A percentile compares a stretch with the other conserved stretches of the same genome.
Conservation (phyloP, 257 asterid genomes). For the Rehmannia glutinosa region DNA sequence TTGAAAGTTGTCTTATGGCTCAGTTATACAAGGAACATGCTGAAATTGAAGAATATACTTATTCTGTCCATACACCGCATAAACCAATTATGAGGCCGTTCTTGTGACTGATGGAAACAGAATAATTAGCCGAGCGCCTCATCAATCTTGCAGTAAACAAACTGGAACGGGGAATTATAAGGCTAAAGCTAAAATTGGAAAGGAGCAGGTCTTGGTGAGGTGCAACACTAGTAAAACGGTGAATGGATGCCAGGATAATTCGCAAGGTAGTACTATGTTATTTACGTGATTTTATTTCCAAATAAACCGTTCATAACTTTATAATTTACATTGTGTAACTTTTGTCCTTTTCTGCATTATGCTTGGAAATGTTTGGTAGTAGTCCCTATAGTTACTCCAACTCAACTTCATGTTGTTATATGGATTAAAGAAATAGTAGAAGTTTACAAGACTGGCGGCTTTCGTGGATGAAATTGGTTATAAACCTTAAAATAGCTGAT, state of each 20-base stretch:
- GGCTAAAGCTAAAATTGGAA: slow-evolving; percentile 41
- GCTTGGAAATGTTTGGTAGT: neutral
- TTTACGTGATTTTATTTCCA: neutral
- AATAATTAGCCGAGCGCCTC: slow-evolving; percentile 33
- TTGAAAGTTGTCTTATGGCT: slow-evolving; percentile 87
- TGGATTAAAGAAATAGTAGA: neutral
- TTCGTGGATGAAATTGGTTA: slow-evolving; percentile 5
- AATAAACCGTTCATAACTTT: neutral
- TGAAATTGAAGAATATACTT: slow-evolving; percentile 41
- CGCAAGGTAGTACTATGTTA: slow-evolving; percentile 39
- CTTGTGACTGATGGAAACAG: slow-evolving; percentile 56
- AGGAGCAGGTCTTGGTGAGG: slow-evolving; percentile 21
- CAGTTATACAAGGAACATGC: slow-evolving; percentile 56
- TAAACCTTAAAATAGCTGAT: neutral
- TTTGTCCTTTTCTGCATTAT: neutral
- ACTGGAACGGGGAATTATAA: slow-evolving; percentile 18
- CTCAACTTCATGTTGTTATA: neutral
- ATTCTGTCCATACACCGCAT: slow-evolving; percentile 17
- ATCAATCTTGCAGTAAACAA: slow-evolving; percentile 24
- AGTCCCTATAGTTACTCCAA: neutral
- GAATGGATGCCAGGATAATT: slow-evolving; percentile 23
- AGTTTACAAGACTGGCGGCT: neutral
- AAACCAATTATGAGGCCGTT: slow-evolving; percentile 45
- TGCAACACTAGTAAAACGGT: slow-evolving; percentile 10
- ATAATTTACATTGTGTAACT: neutral